Conservation (phyloP, 306 rosid species). For the Malus sieversii region DNA sequence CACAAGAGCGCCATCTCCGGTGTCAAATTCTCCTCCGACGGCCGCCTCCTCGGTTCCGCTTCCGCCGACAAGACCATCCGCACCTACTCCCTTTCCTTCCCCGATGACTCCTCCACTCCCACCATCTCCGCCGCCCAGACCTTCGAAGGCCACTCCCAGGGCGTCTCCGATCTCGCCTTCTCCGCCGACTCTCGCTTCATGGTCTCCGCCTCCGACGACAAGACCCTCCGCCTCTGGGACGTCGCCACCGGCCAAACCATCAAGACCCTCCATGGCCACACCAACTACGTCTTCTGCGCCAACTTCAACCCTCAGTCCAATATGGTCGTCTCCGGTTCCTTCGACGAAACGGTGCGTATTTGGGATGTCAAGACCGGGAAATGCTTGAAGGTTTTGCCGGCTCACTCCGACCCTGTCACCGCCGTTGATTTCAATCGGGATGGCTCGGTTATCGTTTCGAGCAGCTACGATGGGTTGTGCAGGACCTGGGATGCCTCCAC, state of each 20-base stretch:
- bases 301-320: constrained; percentile 88
- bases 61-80: constrained; percentile 95
- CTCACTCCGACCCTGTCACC: constrained; percentile 91
- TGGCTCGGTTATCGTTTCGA: constrained; percentile 84
- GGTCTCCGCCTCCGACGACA: constrained; percentile 93
- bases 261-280: constrained; percentile 81
- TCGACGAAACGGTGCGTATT: constrained; percentile 89
- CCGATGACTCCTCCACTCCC: constrained; percentile 29
- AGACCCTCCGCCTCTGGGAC: constrained; percentile 90
- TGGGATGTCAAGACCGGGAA: constrained; percentile 89
- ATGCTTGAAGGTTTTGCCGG: constrained; percentile 85
- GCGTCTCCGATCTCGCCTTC: constrained; percentile 88
- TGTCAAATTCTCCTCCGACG: constrained; percentile 82
- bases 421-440: constrained; percentile 90
- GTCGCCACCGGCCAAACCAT: constrained; percentile 60
- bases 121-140: constrained; percentile 58
- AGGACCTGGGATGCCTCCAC: constrained; percentile 88
- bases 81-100: constrained; percentile 44
- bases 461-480: constrained; percentile 93
- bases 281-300: constrained; percentile 84
- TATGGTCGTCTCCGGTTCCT: constrained; percentile 86
- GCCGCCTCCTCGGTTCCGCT: constrained; percentile 81
- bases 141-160: constrained; percentile 74
- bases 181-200: constrained; percentile 79
- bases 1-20: constrained; percentile 71